These are phyloP conservation scores for Crucibulum cyathiforme DNA, from an alignment of 1,284 basidiomycete species.

Conservation along the genomic window DNA sequence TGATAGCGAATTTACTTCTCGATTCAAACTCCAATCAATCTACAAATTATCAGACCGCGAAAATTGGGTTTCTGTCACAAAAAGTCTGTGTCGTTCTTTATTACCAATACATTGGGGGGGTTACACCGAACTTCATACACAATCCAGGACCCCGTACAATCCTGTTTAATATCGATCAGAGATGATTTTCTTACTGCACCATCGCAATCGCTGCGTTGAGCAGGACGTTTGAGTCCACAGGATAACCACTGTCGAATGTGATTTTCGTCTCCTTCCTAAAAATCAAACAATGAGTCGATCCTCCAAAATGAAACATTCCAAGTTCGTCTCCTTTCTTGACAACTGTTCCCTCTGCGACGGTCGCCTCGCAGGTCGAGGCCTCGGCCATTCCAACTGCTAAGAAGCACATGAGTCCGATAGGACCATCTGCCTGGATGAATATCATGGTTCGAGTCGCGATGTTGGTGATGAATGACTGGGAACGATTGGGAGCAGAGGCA, in stretches of 20 bases:
- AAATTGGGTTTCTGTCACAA: too few relatives aligned
- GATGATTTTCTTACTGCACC: not conserved
- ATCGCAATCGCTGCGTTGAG: not conserved
- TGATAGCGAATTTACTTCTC: too few relatives aligned
- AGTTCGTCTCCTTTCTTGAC: conserved; percentile 39
- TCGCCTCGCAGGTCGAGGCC: conserved; percentile 47
- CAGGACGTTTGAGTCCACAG: not conserved
- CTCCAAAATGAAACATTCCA: conserved; percentile 59
- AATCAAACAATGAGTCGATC: conserved; percentile 46
- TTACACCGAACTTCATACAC: too few relatives aligned
- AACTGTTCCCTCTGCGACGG: conserved; percentile 34
- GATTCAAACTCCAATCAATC: too few relatives aligned
- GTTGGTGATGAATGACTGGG: conserved; percentile 32
- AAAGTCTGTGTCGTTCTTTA: too few relatives aligned
- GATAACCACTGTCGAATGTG: not conserved
- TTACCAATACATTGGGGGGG: too few relatives aligned
- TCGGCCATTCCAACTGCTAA: conserved; percentile 63
- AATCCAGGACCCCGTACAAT: too few relatives aligned
- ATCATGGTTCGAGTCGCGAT: conserved; percentile 54
- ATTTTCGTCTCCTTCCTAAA: conserved; percentile 12
- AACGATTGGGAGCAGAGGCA: conserved; percentile 23
- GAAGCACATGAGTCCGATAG: conserved; percentile 57
- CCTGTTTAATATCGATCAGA: too few relatives aligned
- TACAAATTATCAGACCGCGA: too few relatives aligned
- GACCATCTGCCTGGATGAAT: conserved; percentile 58